phyloP scores from a whole-genome alignment of 2,329 filamentous ascomycete genomes.

The Leptosphaerulina australis region DNA sequence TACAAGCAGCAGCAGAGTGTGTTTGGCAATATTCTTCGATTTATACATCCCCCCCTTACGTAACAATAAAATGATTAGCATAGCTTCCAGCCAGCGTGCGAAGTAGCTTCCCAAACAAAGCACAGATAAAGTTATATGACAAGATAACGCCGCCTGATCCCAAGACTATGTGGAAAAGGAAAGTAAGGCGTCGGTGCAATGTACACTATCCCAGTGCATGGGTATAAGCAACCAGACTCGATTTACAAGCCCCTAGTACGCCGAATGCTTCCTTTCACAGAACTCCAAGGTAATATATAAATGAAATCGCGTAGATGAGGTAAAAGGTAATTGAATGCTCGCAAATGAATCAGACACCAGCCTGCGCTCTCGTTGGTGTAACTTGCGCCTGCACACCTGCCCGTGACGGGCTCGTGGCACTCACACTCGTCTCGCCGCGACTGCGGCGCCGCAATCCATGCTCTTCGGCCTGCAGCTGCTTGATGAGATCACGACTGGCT shows the following conservation, averaged over 20 bases:
- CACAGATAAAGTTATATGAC: neutral
- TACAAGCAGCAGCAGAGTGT: no score
- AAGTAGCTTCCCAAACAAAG: neutral
- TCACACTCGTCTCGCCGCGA: slow-evolving; percentile 10
- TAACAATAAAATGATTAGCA: slow-evolving; percentile 1
- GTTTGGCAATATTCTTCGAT: slow-evolving; percentile 1
- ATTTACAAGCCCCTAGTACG: slow-evolving; percentile 4
- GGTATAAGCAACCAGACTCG: slow-evolving; percentile 30
- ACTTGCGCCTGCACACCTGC: slow-evolving; percentile 1
- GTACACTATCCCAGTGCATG: slow-evolving; percentile 35
- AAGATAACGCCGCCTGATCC: slow-evolving; percentile 2
- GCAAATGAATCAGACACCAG: neutral
- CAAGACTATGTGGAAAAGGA: slow-evolving; percentile 4
- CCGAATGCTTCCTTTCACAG: slow-evolving; percentile 1
- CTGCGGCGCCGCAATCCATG: slow-evolving; percentile 38
- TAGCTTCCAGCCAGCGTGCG: neutral
- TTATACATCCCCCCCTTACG: neutral
- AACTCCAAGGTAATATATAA: slow-evolving; percentile 6
- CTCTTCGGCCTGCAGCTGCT: slow-evolving; percentile 42
- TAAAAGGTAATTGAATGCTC: no score
- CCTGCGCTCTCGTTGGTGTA: slow-evolving; percentile 7
- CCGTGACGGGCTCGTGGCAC: neutral
- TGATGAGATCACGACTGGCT: slow-evolving; percentile 34
- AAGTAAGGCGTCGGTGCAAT: slow-evolving; percentile 20
- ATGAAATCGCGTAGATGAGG: slow-evolving; percentile 1